These are phyloP conservation scores for Ophiocordyceps unilateralis DNA, from an alignment of 2,329 filamentous ascomycete species.

Conservation along the genomic window DNA sequence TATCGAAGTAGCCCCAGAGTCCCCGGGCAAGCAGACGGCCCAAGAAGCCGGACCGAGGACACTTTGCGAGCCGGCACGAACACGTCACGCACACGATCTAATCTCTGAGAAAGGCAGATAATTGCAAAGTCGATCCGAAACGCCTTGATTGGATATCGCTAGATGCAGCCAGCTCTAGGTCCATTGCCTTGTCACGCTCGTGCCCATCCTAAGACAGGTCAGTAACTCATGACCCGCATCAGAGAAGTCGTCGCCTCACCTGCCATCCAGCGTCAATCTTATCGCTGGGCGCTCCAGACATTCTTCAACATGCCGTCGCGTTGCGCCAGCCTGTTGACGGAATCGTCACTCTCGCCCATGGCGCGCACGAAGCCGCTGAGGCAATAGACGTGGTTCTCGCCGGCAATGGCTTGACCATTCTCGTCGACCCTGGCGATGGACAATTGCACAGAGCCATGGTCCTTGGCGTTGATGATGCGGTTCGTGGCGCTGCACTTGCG, in stretches of 20 bases:
- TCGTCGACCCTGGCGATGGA: slow-evolving; percentile 96
- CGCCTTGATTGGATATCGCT: slow-evolving; percentile 28
- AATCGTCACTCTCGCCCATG: slow-evolving; percentile 96
- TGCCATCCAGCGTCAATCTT: slow-evolving; percentile 13
- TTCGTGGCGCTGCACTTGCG: slow-evolving; percentile 98
- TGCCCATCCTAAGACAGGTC: slow-evolving; percentile 11
- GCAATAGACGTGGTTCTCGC: slow-evolving; percentile 95
- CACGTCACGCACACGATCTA: slow-evolving; percentile 7
- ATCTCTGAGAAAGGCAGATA: too few relatives aligned
- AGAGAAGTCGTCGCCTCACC: background rate
- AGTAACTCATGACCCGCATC: slow-evolving; percentile 3
- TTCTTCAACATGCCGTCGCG: slow-evolving; percentile 92
- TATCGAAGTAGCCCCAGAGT: slow-evolving; percentile 40
- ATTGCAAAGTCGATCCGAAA: slow-evolving; percentile 4
- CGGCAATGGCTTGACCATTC: slow-evolving; percentile 82
- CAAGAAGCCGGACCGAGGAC: slow-evolving; percentile 26
- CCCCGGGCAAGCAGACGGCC: slow-evolving; percentile 25
- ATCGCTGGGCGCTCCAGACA: slow-evolving; percentile 72
- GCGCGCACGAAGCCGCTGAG: slow-evolving; percentile 95
- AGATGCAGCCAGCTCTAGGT: slow-evolving; percentile 26
- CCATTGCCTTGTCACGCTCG: slow-evolving; percentile 18
- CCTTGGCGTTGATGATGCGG: slow-evolving; percentile 99
- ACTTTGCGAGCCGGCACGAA: slow-evolving; percentile 34
- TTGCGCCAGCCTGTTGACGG: slow-evolving; percentile 89
- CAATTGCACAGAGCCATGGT: slow-evolving; percentile 97